Conservation (phyloP, 2,329 filamentous ascomycete genomes). For the Alternaria sp. region DNA sequence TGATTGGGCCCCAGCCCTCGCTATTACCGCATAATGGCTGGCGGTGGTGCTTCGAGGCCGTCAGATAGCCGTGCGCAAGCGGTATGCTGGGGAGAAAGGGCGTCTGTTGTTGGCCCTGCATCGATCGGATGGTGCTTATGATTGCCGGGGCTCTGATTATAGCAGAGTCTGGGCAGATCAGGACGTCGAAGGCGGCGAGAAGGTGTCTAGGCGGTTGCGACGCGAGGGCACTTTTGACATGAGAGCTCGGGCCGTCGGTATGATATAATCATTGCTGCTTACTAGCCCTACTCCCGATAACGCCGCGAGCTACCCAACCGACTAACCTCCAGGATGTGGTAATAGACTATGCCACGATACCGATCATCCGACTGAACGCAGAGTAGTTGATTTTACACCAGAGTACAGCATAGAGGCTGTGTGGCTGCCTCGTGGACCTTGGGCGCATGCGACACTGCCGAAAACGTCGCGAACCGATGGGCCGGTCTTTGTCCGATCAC, state of each 20-base stretch:
- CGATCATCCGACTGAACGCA: neutral
- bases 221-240: slow-evolving; percentile 14
- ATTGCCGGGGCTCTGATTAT: slow-evolving; percentile 31
- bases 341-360: neutral
- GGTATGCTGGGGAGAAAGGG: slow-evolving; percentile 39
- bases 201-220: slow-evolving; percentile 1
- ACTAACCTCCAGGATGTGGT: neutral
- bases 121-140: slow-evolving; percentile 34
- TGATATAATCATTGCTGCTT: slow-evolving; percentile 17
- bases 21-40: slow-evolving; percentile 85
- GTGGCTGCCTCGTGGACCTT: neutral
- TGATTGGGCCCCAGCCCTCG: slow-evolving; percentile 96
- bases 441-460: neutral
- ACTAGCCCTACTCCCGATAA: slow-evolving; percentile 14
- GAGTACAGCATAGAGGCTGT: neutral
- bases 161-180: slow-evolving; percentile 25
- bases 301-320: neutral
- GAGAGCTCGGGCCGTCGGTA: slow-evolving; percentile 13
- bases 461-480: slow-evolving; percentile 3
- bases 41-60: slow-evolving; percentile 47
- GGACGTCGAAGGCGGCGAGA: slow-evolving; percentile 18
- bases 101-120: slow-evolving; percentile 47
- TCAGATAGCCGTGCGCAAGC: slow-evolving; percentile 61
- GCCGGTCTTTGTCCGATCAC: slow-evolving; percentile 4
- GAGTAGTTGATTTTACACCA: neutral